Evolutionary conservation across 169 alveolate species (phyloP).

Genomic region (Cyclospora cayetanensis): DNA sequence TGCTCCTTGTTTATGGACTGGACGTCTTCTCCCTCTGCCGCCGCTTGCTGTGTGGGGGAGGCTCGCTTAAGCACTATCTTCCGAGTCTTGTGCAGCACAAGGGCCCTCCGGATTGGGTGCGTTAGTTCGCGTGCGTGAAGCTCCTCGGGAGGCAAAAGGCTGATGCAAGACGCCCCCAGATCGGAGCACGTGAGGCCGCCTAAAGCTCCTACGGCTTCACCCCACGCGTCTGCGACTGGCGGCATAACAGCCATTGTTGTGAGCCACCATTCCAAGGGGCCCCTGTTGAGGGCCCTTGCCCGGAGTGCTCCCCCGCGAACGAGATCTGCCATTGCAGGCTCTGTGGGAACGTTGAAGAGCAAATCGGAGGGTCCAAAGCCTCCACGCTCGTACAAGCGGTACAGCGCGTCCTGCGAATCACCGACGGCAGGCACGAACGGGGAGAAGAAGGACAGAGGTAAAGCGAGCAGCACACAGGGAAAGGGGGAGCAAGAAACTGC

Average conservation of each 20-base stretch:
- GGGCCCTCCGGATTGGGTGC: not conserved
- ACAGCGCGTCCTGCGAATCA: no score
- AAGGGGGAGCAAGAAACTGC: no score
- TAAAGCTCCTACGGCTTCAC: not conserved
- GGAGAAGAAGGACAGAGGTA: no score
- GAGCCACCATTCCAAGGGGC: not conserved
- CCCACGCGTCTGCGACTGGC: not conserved
- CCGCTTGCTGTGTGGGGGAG: no score
- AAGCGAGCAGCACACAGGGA: no score
- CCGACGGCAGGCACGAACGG: no score
- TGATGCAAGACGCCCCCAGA: not conserved
- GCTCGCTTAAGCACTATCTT: no score
- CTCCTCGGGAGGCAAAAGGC: not conserved
- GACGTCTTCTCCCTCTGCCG: not conserved
- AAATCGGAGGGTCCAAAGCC: no score
- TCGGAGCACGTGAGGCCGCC: not conserved
- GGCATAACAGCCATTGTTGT: not conserved
- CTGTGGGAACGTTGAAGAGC: no score
- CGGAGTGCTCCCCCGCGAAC: no score
- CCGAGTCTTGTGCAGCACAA: not conserved
- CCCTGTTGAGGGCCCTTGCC: not conserved
- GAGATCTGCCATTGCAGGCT: no score
- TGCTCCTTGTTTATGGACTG: not conserved
- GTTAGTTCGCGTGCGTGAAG: not conserved
- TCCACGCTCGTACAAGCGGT: no score